Conservation (phyloP, 305 asterid genomes). For the Lippia alba region DNA sequence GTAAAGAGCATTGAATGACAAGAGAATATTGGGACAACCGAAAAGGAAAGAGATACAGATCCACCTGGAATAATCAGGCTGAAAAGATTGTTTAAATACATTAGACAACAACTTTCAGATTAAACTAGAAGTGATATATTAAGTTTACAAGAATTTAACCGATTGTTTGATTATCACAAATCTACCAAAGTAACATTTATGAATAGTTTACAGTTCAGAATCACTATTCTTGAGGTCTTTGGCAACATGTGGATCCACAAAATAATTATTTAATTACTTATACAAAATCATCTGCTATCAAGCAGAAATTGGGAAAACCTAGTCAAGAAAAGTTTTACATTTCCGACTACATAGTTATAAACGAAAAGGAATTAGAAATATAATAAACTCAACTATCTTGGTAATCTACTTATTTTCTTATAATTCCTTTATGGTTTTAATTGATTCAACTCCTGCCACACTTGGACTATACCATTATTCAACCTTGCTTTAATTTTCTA, state of each 20-base stretch:
- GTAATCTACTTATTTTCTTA: not conserved
- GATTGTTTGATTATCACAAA: not conserved
- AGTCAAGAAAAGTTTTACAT: not conserved
- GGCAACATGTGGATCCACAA: not conserved
- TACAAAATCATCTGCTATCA: not conserved
- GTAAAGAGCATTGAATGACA: not conserved
- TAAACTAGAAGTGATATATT: not conserved
- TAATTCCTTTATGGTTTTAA: not conserved
- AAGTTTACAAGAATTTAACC: not conserved
- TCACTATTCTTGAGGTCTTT: not conserved
- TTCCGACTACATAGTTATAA: not conserved
- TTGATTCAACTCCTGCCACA: not conserved
- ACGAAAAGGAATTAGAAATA: not conserved
- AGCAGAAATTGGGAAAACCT: not conserved
- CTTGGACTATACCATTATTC: not conserved
- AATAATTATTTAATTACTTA: not conserved
- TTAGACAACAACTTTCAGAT: not conserved
- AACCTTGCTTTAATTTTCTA: not conserved
- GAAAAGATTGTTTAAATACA: conserved; percentile 5
- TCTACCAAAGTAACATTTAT: not conserved
- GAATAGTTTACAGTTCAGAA: not conserved
- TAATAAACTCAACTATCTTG: not conserved
- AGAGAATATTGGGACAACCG: conserved; percentile 3
- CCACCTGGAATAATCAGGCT: not conserved
- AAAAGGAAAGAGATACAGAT: conserved; percentile 3